These are phyloP conservation scores for Mycena haematopus DNA, from an alignment of 768 basidiomycete genomes.

Conservation along the genomic window DNA sequence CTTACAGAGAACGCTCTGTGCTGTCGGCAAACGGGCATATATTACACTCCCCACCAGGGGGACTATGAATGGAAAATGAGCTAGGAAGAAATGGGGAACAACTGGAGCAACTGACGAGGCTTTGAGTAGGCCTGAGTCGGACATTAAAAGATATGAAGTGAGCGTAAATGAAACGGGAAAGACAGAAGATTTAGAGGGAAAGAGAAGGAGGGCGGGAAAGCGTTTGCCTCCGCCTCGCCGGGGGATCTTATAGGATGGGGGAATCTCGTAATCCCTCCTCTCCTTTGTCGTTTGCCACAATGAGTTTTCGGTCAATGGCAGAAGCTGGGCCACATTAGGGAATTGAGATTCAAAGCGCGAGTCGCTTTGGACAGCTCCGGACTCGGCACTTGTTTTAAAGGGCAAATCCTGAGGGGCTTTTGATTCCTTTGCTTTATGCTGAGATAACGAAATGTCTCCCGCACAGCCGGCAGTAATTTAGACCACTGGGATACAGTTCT, in stretches of 20 bases:
- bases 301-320: background rate
- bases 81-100: no score
- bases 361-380: background rate
- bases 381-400: background rate
- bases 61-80: background rate
- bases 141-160: constrained; percentile 1
- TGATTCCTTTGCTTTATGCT: no score
- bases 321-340: constrained; percentile 45
- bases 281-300: background rate
- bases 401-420: background rate
- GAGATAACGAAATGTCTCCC: no score
- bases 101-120: background rate
- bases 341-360: constrained; percentile 59
- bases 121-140: background rate
- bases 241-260: background rate
- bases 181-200: background rate
- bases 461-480: no score
- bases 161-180: background rate
- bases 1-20: background rate
- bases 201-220: background rate
- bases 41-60: constrained; percentile 10
- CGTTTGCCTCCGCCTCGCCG: background rate
- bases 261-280: background rate
- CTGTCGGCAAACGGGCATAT: background rate
- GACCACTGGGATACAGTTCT: no score